Percentiles rank a stretch among this genome's conserved stretches.
Evolutionary conservation across 2,329 filamentous ascomycete genomes (phyloP).

Genomic region (Colletotrichum salicis): DNA sequence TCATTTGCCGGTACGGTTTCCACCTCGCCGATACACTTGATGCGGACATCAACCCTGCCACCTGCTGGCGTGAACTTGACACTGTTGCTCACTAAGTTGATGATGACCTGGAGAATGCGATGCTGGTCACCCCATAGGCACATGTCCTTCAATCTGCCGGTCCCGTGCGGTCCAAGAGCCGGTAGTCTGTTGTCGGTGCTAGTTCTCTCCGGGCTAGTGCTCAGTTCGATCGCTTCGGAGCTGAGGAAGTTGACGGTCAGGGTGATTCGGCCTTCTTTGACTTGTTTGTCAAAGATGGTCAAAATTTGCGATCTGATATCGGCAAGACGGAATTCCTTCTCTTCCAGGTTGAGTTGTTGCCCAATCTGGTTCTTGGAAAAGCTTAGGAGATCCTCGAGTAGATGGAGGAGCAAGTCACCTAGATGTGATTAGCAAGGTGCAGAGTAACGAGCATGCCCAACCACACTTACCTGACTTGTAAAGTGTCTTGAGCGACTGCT

Average conservation of each 20-base stretch:
- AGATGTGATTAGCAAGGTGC: constrained; percentile 15
- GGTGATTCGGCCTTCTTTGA: constrained; percentile 79
- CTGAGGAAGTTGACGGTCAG: constrained; percentile 79
- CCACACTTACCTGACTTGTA: constrained; percentile 75
- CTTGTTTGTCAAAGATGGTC: constrained; percentile 91
- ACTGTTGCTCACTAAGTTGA: constrained; percentile 91
- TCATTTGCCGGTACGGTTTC: constrained; percentile 51
- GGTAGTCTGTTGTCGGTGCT: constrained; percentile 53
- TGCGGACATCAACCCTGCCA: constrained; percentile 79
- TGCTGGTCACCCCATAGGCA: constrained; percentile 93
- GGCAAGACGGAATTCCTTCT: constrained; percentile 85
- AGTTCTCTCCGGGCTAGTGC: constrained; percentile 41
- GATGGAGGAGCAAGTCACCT: constrained; percentile 81
- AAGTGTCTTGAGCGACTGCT: constrained; percentile 85
- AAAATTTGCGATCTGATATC: constrained; percentile 85
- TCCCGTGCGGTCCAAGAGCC: constrained; percentile 72
- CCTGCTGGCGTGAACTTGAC: constrained; percentile 87
- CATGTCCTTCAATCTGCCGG: constrained; percentile 82
- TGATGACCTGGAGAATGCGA: constrained; percentile 89
- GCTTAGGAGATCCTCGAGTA: constrained; percentile 88
- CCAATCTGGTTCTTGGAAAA: constrained; percentile 97
- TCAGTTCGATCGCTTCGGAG: constrained; percentile 45
- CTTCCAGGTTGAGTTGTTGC: constrained; percentile 82
- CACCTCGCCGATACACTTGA: constrained; percentile 76
- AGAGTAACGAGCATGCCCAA: no score